A percentile compares a stretch with the other conserved stretches of the same genome.
These are phyloP conservation scores for Meira miltonrushii DNA, from an alignment of 1,284 basidiomycete genomes.

Conservation along the genomic window DNA sequence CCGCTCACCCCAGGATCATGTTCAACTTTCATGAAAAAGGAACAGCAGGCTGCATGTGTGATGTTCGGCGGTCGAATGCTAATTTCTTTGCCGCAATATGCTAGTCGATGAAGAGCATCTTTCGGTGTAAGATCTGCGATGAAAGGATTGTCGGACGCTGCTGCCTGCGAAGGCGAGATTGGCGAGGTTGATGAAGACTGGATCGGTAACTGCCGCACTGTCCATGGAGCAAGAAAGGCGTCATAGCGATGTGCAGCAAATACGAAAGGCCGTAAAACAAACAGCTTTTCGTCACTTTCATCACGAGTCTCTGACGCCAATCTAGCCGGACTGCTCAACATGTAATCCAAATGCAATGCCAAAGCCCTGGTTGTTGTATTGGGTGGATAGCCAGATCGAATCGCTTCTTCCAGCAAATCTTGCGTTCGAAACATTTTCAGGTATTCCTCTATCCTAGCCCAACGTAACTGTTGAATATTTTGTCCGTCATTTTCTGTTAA, in stretches of 20 bases:
- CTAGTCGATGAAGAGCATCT: conserved; percentile 50
- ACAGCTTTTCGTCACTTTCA: conserved; percentile 57
- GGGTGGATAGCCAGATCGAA: conserved; percentile 53
- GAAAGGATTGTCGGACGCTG: conserved; percentile 46
- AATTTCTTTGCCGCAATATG: conserved; percentile 51
- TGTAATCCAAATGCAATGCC: conserved; percentile 56
- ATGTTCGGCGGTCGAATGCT: conserved; percentile 46
- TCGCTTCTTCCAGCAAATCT: conserved; percentile 50
- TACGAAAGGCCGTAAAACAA: conserved; percentile 58
- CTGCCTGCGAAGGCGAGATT: not conserved
- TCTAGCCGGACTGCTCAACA: conserved; percentile 51
- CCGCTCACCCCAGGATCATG: conserved; percentile 45
- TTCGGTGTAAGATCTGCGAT: conserved; percentile 55
- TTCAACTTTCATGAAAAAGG: conserved; percentile 53
- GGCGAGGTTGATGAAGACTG: too few relatives aligned
- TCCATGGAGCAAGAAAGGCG: conserved; percentile 58
- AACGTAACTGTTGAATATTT: conserved; percentile 32
- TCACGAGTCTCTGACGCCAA: conserved; percentile 48
- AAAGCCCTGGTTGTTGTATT: conserved; percentile 53
- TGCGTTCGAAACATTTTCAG: conserved; percentile 42
- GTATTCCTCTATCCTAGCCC: conserved; percentile 33
- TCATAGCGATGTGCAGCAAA: conserved; percentile 59
- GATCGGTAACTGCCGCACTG: conserved; percentile 30
- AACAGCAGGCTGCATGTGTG: conserved; percentile 50
- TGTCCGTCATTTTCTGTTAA: conserved; percentile 41